phyloP scores from a whole-genome alignment of 768 basidiomycete genomes.

The Erythrobasidium yunnanense region DNA sequence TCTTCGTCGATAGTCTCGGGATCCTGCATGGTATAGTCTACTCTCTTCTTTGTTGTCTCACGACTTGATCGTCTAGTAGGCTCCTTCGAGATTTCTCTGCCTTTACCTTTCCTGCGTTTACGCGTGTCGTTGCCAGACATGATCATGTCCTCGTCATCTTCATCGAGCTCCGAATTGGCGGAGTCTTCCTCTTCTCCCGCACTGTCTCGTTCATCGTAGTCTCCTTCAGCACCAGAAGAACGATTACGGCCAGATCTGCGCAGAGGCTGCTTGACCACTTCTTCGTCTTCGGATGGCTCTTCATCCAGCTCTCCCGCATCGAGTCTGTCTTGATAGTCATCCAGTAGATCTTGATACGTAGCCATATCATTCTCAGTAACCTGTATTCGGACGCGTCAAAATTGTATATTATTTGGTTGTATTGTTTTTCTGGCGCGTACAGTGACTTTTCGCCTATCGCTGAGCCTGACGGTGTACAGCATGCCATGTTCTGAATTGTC shows the following conservation, averaged over 20 bases:
- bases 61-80: neutral
- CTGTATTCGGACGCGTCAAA: neutral
- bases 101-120: neutral
- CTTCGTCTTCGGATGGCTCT: neutral
- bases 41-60: neutral
- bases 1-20: constrained; percentile 23
- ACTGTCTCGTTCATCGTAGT: constrained; percentile 2
- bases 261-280: neutral
- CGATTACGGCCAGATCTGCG: no score
- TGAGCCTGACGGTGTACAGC: constrained; percentile 22
- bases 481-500: neutral
- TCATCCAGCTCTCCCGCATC: constrained; percentile 7
- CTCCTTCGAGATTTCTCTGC: neutral
- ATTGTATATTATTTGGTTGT: neutral
- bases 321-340: neutral
- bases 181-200: neutral
- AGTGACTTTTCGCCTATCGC: neutral
- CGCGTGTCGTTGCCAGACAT: neutral
- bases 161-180: neutral
- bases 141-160: constrained; percentile 6
- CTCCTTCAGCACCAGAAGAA: neutral
- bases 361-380: constrained; percentile 17
- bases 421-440: neutral
- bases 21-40: constrained; percentile 8
- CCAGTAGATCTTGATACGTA: constrained; percentile 19